Conservation (phyloP, 2,329 filamentous ascomycete species). For the Cercospora canescens region DNA sequence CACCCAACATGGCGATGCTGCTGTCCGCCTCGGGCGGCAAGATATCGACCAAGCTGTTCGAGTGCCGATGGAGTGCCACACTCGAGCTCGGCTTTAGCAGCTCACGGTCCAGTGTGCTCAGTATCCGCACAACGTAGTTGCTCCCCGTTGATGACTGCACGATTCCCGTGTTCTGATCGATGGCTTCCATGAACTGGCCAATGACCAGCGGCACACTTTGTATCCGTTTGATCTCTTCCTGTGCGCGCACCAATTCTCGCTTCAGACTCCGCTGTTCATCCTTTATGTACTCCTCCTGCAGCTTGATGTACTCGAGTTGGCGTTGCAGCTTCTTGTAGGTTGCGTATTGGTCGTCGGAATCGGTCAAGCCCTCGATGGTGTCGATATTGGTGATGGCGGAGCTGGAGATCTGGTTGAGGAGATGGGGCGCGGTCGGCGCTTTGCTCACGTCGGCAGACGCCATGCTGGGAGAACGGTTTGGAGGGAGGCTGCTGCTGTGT, state of each 20-base stretch:
- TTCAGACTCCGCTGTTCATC: conserved; percentile 99
- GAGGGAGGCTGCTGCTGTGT: neutral
- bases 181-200: conserved; percentile 99
- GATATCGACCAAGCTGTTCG: conserved; percentile 97
- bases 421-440: conserved; percentile 75
- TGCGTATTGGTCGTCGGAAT: conserved; percentile 89
- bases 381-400: conserved; percentile 85
- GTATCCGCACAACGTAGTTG: conserved; percentile 97
- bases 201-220: conserved; percentile 98
- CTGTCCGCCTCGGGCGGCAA: conserved; percentile 98
- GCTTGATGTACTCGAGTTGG: conserved; percentile 93
- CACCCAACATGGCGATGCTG: conserved; percentile 95
- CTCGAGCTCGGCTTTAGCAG: conserved; percentile 97
- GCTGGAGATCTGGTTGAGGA: conserved; percentile 70
- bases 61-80: conserved; percentile 95
- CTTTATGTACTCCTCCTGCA: conserved; percentile 99
- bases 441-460: conserved; percentile 85
- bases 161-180: conserved; percentile 98
- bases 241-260: conserved; percentile 91
- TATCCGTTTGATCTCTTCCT: conserved; percentile 99
- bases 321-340: conserved; percentile 94
- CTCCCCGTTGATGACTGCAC: conserved; percentile 98
- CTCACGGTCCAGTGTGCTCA: conserved; percentile 97
- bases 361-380: conserved; percentile 79
- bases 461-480: conserved; percentile 55